These are phyloP conservation scores for Russula olivacea DNA, from an alignment of 768 basidiomycete genomes.

Conservation along the genomic window DNA sequence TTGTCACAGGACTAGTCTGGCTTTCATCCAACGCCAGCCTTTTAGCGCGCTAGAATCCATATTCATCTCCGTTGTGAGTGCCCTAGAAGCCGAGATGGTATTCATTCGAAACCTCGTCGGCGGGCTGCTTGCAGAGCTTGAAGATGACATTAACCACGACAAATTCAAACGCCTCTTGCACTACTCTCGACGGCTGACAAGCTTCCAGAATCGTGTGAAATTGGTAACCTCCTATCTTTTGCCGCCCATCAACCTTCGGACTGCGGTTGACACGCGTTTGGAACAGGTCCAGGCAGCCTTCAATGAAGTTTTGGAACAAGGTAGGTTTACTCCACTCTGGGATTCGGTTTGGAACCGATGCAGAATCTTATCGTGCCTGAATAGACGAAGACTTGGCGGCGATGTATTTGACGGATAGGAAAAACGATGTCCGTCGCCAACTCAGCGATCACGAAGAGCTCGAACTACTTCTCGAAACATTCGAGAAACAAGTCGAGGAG, in stretches of 20 bases:
- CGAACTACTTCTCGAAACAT: constrained; percentile 89
- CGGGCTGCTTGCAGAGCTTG: constrained; percentile 84
- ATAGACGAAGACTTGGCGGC: constrained; percentile 89
- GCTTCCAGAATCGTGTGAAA: constrained; percentile 88
- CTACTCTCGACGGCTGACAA: constrained; percentile 81
- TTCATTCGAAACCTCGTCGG: constrained; percentile 89
- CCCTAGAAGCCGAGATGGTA: constrained; percentile 93
- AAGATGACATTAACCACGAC: constrained; percentile 93
- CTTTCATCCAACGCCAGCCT: constrained; percentile 13
- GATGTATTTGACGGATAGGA: constrained; percentile 92
- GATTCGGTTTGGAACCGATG: not conserved
- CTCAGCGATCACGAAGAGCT: constrained; percentile 86
- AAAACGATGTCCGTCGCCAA: constrained; percentile 52
- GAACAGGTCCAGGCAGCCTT: constrained; percentile 78
- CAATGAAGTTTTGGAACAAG: constrained; percentile 88
- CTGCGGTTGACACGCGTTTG: constrained; percentile 2
- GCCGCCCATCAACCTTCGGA: not conserved
- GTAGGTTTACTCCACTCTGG: constrained; percentile 35
- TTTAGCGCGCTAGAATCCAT: constrained; percentile 90
- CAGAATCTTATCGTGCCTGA: not conserved
- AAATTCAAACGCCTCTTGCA: constrained; percentile 88
- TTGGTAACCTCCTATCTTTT: constrained; percentile 42
- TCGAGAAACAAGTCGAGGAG: constrained; percentile 95
- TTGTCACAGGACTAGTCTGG: constrained; percentile 24
- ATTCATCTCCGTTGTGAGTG: constrained; percentile 83